Percentiles rank a stretch among this genome's conserved stretches.
Conservation (phyloP, 2,329 filamentous ascomycete genomes). For the Dothistroma septosporum region DNA sequence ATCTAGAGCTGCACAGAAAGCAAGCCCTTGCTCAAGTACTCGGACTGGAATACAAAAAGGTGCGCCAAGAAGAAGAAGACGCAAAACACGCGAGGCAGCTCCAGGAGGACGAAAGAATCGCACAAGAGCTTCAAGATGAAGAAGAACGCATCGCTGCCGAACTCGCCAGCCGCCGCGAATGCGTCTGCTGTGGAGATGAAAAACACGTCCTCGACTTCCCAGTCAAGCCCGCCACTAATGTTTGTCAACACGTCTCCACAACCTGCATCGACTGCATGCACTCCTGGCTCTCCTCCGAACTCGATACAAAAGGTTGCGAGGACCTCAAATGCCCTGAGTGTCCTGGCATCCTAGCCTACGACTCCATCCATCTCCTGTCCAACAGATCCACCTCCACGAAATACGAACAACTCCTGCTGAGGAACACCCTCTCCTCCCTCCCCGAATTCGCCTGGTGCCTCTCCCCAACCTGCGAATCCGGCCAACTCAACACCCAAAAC, state of each 20-base stretch:
- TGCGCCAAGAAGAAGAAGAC: constrained; percentile 11
- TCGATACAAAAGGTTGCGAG: constrained; percentile 40
- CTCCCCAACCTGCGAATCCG: constrained; percentile 46
- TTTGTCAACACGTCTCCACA: constrained; percentile 35
- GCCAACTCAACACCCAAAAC: constrained; percentile 47
- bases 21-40: constrained; percentile 3
- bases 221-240: constrained; percentile 29
- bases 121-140: constrained; percentile 6
- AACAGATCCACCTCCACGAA: constrained; percentile 42
- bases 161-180: constrained; percentile 25
- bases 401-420: constrained; percentile 47
- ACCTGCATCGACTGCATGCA: constrained; percentile 39
- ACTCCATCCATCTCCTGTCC: constrained; percentile 47
- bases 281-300: constrained; percentile 38
- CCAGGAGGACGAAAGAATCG: constrained; percentile 5
- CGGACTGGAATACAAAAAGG: not conserved
- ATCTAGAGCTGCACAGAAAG: not conserved
- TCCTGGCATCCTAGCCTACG: constrained; percentile 40
- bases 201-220: constrained; percentile 34
- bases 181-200: constrained; percentile 36
- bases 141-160: constrained; percentile 17
- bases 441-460: constrained; percentile 54
- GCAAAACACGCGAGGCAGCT: constrained; percentile 5
- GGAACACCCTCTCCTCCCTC: constrained; percentile 42
- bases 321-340: constrained; percentile 54